These are phyloP conservation scores for Fomitopsis schrenkii DNA, from an alignment of 1,284 basidiomycete species.

Conservation along the genomic window DNA sequence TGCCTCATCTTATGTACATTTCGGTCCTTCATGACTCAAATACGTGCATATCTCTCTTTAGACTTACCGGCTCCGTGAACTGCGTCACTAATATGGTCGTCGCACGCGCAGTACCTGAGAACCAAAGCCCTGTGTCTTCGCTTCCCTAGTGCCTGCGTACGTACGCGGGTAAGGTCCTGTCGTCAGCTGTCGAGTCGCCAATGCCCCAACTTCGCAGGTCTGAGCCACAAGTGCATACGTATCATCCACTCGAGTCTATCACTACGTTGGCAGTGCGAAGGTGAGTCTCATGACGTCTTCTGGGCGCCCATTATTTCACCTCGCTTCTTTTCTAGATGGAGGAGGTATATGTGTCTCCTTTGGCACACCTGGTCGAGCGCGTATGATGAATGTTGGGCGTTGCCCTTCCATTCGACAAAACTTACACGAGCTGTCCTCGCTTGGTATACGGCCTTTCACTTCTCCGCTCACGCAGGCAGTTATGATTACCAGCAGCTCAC, in stretches of 20 bases:
- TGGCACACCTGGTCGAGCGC: not conserved
- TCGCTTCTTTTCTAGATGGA: not conserved
- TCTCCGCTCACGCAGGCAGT: not conserved
- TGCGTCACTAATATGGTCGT: not conserved
- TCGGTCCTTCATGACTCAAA: no score
- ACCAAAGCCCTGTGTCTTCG: not conserved
- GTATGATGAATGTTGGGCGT: not conserved
- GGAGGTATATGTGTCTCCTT: not conserved
- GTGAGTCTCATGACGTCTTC: not conserved
- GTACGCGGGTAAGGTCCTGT: constrained; percentile 1
- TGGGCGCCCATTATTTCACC: not conserved
- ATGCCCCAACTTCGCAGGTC: not conserved
- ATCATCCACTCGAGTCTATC: not conserved
- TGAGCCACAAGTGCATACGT: not conserved
- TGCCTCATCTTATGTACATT: no score
- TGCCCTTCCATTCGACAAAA: not conserved
- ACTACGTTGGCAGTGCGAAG: not conserved
- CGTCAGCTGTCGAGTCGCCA: not conserved
- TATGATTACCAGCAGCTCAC: not conserved
- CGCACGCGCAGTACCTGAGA: not conserved
- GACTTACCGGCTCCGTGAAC: not conserved
- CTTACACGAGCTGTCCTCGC: not conserved
- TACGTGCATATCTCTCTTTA: not conserved
- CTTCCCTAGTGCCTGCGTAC: not conserved
- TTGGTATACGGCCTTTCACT: not conserved